Base-by-base conservation (phyloP, 2,329 filamentous ascomycete genomes). In the Coleophoma crateriformis region DNA sequence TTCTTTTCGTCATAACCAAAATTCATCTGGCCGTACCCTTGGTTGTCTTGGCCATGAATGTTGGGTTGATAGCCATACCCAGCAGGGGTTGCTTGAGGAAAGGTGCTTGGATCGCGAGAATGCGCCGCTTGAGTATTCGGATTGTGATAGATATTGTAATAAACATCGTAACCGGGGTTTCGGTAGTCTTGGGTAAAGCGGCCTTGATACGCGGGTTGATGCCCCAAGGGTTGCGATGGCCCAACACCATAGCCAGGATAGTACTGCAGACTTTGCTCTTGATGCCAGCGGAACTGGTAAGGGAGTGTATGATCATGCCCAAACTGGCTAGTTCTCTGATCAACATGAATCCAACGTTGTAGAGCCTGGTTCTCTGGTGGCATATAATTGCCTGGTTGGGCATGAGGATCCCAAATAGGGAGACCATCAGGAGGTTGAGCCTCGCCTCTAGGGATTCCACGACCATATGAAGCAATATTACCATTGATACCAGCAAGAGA, bases 401-500 rank as follows among this genome's bases (percentile, higher is more conserved):
- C 64, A 39, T 64, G 61, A 0, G 74, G 71, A 54, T 79, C 76
- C 82, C 82, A 87, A 3, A 83, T 66, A 0, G 81, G 79, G 13
- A 85, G 68, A 2, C 80, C 82, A 40, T 77, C 76, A 1, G 73
- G 70, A 1, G 86, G 85, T 51, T 81, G 72, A 32, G 82, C 76
- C 53, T 86, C 81, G n/a, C 80, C 84, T 17, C 67, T 70, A 1
- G 87, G 82, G 27, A 70, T 73, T 3, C 87, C 86, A 4, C 72
- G 74, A 42, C 79, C 74, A 59, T 85, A 86, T 3, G 79, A 74
- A 14, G 83, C 81, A 48, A 92, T 69, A 38, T 81, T 84, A 13
- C 85, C 85, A 64, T 94, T 92, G 71, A 91, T 91, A 19, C 88
- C 88, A 20, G 84, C 81, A 11, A 92, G 69, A 2, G 84, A 85